phyloP scores from a whole-genome alignment of 179 eudicot genomes.

The Actinidia polygama region DNA sequence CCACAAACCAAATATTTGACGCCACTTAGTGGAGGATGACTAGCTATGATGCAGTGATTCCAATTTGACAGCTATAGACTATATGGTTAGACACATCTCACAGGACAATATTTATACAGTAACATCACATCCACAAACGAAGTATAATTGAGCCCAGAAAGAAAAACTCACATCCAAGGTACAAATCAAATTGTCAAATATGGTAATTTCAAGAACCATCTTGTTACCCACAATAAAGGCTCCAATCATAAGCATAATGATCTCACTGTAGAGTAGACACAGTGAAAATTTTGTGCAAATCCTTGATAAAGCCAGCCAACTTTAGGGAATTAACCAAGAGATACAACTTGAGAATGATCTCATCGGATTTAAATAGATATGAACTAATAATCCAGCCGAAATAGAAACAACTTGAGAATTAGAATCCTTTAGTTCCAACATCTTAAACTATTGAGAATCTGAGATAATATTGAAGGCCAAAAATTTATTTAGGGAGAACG shows the following conservation, averaged over 20 bases:
- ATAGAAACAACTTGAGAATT: too few relatives aligned
- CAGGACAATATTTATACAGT: background rate
- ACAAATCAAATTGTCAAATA: background rate
- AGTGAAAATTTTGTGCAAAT: background rate
- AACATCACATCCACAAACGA: background rate
- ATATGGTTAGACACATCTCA: background rate
- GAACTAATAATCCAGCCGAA: too few relatives aligned
- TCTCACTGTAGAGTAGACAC: too few relatives aligned
- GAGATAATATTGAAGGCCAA: too few relatives aligned
- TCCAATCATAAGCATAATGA: background rate
- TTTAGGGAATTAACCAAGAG: too few relatives aligned
- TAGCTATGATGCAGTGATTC: background rate
- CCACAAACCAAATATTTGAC: background rate
- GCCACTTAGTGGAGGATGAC: background rate
- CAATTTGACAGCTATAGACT: conserved; percentile 1
- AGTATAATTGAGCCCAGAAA: background rate
- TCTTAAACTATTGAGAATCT: too few relatives aligned
- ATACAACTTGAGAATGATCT: too few relatives aligned
- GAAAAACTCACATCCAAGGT: background rate
- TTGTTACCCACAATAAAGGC: background rate
- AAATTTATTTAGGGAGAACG: too few relatives aligned
- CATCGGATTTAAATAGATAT: too few relatives aligned
- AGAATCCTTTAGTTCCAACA: too few relatives aligned
- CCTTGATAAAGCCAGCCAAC: too few relatives aligned
- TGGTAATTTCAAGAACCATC: background rate